Percentiles rank a stretch among this genome's conserved stretches.
These are phyloP conservation scores for Termitomyces titanicus DNA, from an alignment of 768 basidiomycete species.

Conservation along the genomic window DNA sequence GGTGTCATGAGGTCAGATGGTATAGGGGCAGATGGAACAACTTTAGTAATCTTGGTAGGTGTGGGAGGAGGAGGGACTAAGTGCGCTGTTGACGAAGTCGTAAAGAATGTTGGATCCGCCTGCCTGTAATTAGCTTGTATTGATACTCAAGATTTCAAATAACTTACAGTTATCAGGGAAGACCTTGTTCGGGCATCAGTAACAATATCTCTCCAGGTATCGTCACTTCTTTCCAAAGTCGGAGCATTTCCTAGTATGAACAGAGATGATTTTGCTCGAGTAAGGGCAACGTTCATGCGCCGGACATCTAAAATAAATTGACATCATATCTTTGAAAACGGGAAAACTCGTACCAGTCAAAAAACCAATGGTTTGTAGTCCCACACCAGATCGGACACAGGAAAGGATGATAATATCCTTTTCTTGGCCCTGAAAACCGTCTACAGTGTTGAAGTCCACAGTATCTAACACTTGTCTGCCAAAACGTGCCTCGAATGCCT, in stretches of 20 bases:
- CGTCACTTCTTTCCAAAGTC: conserved; percentile 84
- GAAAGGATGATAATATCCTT: conserved; percentile 98
- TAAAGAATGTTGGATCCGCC: conserved; percentile 25
- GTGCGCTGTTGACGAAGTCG: conserved; percentile 8
- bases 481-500: conserved; percentile 66
- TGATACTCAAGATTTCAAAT: not conserved
- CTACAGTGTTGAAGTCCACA: conserved; percentile 95
- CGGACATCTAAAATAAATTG: conserved; percentile 52
- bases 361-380: conserved; percentile 83
- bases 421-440: conserved; percentile 99
- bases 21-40: conserved; percentile 6
- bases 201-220: conserved; percentile 76
- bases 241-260: conserved; percentile 91
- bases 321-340: not conserved
- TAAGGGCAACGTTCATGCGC: conserved; percentile 98
- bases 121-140: conserved; percentile 7
- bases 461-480: conserved; percentile 64
- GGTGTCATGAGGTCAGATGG: conserved; percentile 18
- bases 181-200: conserved; percentile 67
- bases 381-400: conserved; percentile 90
- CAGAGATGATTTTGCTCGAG: conserved; percentile 91
- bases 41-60: conserved; percentile 8
- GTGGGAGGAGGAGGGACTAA: conserved; percentile 19
- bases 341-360: conserved; percentile 54
- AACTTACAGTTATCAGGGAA: conserved; percentile 56